phyloP scores from a whole-genome alignment of 257 asterid species.

The Jacaranda copaia region DNA sequence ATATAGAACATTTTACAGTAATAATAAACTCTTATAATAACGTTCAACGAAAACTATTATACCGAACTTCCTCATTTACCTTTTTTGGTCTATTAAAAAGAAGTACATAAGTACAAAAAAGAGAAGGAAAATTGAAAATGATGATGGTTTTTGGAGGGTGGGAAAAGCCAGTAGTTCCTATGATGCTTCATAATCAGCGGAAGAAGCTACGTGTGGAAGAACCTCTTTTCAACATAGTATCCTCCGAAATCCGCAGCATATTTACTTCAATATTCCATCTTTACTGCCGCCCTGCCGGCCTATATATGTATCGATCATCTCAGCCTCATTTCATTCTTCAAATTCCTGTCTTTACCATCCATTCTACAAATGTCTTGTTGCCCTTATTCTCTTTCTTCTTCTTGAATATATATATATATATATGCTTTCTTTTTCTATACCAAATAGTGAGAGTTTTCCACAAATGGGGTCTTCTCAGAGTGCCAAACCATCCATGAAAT shows the following conservation, averaged over 20 bases:
- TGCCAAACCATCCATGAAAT: slow-evolving; percentile 44
- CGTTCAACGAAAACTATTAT: too few relatives aligned
- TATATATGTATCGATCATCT: neutral
- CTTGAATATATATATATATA: slow-evolving; percentile 43
- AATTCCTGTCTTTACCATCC: slow-evolving; percentile 34
- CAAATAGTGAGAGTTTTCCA: neutral
- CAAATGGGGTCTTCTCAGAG: slow-evolving; percentile 69
- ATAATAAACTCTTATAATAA: too few relatives aligned
- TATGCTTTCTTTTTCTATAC: slow-evolving; percentile 7
- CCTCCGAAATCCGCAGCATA: neutral
- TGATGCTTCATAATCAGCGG: slow-evolving; percentile 39
- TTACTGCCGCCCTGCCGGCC: slow-evolving; percentile 48
- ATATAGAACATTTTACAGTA: too few relatives aligned
- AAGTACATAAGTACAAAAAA: neutral
- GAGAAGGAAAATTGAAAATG: neutral
- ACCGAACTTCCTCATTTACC: too few relatives aligned
- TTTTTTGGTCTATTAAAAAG: too few relatives aligned
- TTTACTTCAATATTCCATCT: slow-evolving; percentile 26
- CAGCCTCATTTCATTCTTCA: slow-evolving; percentile 3
- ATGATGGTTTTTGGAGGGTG: slow-evolving; percentile 21
- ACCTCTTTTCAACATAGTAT: slow-evolving; percentile 7
- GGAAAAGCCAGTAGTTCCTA: slow-evolving; percentile 22
- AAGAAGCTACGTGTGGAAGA: slow-evolving; percentile 39
- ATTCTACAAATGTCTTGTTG: slow-evolving; percentile 40
- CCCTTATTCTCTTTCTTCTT: slow-evolving; percentile 37